Base-by-base conservation (phyloP, 2,329 filamentous ascomycete genomes). In the Talaromyces sp. region DNA sequence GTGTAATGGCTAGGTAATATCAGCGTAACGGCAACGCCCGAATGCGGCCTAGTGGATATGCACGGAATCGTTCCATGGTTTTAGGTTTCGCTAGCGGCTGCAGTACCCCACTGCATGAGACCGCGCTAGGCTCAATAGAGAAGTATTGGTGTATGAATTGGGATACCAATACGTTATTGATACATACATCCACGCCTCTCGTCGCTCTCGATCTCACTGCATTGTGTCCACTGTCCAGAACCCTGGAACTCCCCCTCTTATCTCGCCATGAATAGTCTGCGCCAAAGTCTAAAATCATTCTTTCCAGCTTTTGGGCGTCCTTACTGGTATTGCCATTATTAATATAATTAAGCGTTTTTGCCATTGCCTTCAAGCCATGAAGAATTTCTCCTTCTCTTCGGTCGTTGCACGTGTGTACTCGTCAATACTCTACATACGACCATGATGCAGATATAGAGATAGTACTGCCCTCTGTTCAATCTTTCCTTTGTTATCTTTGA, bases 331-430 rank as follows among this genome's bases (percentile, higher is more conserved):
- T 53, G 27, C 25, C 49, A 29, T 53, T 53, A 53, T n/a, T 53
- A 53, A 53, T 53, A 53, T 51, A 53, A 29, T 31, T 22, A 53
- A 31, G 49, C 49, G 29, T 53, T 53, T 49, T 53, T 53, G 49
- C 27, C 49, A 27, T n/a, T n/a, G 49, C 27, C 49, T 10, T 31
- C 15, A 19, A 53, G 49, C 47, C 22, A 51, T 27, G 25, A 27
- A 51, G 47, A 27, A 53, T 29, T 31, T 53, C 25, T 31, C 4
- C 49, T 51, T n/a, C 11, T 27, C 47, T 27, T 17, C 22, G 31
- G 49, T 53, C 27, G 27, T 31, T n/a, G 45, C 5, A 15, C n/a
- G n/a, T n/a, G n/a, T n/a, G n/a, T 45, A 3, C 49, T n/a, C 27
- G 15, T 19, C 17, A n/a, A 53, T 17, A 53, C 7, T 11, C 5